Conservation (phyloP, 352 stramenopile species). For the Phytopythium delawarense region DNA sequence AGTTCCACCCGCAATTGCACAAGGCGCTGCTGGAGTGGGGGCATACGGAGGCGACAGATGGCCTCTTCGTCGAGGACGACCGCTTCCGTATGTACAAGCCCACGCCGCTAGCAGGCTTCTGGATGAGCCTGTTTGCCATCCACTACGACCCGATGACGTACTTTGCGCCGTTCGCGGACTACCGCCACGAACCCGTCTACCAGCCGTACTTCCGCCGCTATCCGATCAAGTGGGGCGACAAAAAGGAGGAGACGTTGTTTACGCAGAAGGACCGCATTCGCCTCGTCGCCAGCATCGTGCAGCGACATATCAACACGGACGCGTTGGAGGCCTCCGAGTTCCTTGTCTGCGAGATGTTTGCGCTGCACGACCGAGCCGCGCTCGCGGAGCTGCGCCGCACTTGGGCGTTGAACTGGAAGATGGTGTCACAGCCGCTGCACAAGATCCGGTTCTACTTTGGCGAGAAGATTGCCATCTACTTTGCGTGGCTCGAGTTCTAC, state of each 20-base stretch:
- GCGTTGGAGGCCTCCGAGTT: conserved; percentile 50
- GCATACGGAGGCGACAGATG: conserved; percentile 73
- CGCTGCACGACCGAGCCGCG: conserved; percentile 76
- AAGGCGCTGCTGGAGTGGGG: conserved; percentile 55
- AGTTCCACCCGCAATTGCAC: conserved; percentile 60
- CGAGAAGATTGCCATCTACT: conserved; percentile 90
- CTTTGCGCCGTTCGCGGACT: conserved; percentile 76
- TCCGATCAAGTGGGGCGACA: conserved; percentile 61
- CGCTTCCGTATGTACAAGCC: conserved; percentile 16
- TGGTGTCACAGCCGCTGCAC: conserved; percentile 81
- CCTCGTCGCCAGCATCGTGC: conserved; percentile 60
- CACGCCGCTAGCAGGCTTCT: conserved; percentile 31
- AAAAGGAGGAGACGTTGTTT: conserved; percentile 76
- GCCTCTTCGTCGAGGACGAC: conserved; percentile 48
- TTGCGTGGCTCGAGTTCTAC: conserved; percentile 91
- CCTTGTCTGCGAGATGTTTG: conserved; percentile 75
- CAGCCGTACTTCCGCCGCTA: conserved; percentile 82
- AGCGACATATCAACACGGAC: conserved; percentile 73
- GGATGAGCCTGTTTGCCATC: conserved; percentile 53
- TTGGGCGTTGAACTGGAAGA: conserved; percentile 76
- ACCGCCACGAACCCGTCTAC: conserved; percentile 62
- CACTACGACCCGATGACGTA: conserved; percentile 76
- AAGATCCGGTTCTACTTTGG: conserved; percentile 91
- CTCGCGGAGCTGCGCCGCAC: conserved; percentile 61
- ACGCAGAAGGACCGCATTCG: conserved; percentile 80